Evolutionary conservation across 441 rosid genomes (phyloP).

Genomic region (Bruguiera hainesii): DNA sequence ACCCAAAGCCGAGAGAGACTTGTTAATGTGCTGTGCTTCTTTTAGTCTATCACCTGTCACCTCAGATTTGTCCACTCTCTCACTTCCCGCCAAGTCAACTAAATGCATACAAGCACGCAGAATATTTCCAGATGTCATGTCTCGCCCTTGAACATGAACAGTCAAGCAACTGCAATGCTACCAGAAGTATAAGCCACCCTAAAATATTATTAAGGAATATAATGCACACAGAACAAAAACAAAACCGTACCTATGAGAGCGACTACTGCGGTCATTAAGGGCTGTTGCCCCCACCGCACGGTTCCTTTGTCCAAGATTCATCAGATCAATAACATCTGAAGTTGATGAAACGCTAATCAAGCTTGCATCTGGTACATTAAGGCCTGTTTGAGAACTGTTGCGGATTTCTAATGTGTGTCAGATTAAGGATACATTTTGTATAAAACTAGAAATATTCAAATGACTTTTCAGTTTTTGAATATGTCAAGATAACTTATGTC

Average conservation of each 20-base stretch:
- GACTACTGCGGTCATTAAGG: slow-evolving; percentile 87
- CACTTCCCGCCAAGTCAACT: slow-evolving; percentile 93
- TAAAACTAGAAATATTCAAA: not conserved
- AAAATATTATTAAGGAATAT: not conserved
- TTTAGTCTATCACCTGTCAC: slow-evolving; percentile 83
- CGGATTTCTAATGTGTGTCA: slow-evolving; percentile 74
- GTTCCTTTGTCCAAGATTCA: slow-evolving; percentile 78
- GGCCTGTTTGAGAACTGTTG: slow-evolving; percentile 75
- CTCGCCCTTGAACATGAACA: slow-evolving; percentile 83
- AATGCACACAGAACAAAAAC: slow-evolving; percentile 11
- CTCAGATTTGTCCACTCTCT: slow-evolving; percentile 85
- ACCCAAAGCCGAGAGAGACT: slow-evolving; percentile 87
- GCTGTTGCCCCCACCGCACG: slow-evolving; percentile 91
- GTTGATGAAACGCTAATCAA: slow-evolving; percentile 79
- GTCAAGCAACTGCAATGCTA: slow-evolving; percentile 70
- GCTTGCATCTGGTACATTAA: slow-evolving; percentile 84
- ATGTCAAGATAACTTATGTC: not conserved
- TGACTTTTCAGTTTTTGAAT: not conserved
- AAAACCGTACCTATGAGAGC: slow-evolving; percentile 70
- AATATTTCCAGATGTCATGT: slow-evolving; percentile 62
- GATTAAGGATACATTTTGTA: slow-evolving; percentile 43
- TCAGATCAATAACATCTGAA: slow-evolving; percentile 67
- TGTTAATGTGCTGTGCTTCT: slow-evolving; percentile 87
- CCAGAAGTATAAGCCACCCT: slow-evolving; percentile 3
- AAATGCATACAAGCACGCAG: slow-evolving; percentile 88